Conservation (phyloP, 306 rosid species). For the Canavalia ensiformis region DNA sequence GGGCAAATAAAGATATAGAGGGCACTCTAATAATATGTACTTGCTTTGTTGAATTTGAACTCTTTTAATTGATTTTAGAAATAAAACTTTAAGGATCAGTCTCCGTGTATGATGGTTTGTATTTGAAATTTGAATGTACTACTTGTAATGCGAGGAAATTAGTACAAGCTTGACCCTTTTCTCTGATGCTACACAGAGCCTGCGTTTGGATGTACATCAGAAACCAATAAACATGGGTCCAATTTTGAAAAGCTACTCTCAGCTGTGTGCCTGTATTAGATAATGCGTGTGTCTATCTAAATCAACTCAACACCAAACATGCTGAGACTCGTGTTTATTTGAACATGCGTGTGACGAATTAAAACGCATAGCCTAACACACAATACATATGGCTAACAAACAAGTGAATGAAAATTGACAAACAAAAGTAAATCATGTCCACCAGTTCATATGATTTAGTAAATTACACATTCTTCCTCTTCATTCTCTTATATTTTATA, state of each 20-base stretch:
- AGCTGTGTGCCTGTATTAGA: too few species aligned
- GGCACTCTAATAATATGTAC: constrained; percentile 16
- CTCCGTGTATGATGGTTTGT: constrained; percentile 20
- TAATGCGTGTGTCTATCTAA: too few species aligned
- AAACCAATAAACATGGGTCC: too few species aligned
- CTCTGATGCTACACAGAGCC: too few species aligned
- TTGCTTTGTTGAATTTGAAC: constrained; percentile 34
- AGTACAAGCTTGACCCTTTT: neutral
- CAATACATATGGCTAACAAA: neutral
- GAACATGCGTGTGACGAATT: too few species aligned
- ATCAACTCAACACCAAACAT: too few species aligned
- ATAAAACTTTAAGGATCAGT: constrained; percentile 39
- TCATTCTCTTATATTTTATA: too few species aligned
- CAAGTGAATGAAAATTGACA: neutral
- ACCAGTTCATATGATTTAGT: neutral
- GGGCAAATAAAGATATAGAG: constrained; percentile 31
- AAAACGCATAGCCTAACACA: too few species aligned
- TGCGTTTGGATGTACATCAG: too few species aligned
- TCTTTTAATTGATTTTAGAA: neutral
- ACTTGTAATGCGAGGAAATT: neutral
- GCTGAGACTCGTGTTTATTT: too few species aligned
- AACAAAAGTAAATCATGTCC: neutral
- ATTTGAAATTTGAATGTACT: constrained; percentile 15
- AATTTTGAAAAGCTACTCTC: too few species aligned
- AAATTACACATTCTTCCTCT: neutral